Evolutionary conservation across 2,329 filamentous ascomycete species (phyloP).

Genomic region (Calonectria pseudoreteaudii): DNA sequence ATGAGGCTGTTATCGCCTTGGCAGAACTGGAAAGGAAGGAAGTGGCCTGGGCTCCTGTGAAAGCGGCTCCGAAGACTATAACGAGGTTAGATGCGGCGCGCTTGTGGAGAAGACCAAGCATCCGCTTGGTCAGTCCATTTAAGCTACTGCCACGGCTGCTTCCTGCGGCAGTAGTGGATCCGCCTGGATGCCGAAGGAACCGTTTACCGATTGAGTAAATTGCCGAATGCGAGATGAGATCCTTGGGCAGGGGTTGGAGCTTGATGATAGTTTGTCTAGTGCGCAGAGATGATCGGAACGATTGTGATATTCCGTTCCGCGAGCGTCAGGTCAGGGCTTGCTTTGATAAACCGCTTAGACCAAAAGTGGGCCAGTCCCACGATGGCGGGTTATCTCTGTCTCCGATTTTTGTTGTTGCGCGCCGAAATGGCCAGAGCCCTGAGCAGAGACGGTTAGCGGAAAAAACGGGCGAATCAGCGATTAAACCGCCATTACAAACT

Average conservation of each 20-base stretch:
- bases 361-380: neutral
- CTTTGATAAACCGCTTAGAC: too few species aligned
- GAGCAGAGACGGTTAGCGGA: neutral
- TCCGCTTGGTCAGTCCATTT: neutral
- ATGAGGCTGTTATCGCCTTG: neutral
- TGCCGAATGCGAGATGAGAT: neutral
- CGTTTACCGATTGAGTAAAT: neutral
- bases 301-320: neutral
- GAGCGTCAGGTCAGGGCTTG: neutral
- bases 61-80: conserved; percentile 69
- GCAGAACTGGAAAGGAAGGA: neutral
- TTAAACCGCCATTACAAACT: neutral
- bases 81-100: conserved; percentile 63
- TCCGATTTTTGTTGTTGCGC: neutral
- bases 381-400: neutral
- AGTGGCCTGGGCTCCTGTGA: neutral
- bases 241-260: neutral
- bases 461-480: neutral
- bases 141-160: neutral
- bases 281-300: neutral
- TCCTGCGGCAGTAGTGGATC: neutral
- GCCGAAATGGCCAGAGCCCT: neutral
- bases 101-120: too few species aligned
- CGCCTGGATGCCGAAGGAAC: neutral
- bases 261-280: neutral